Evolutionary conservation across 108 stramenopile species (phyloP).

Genomic region (Skeletonema tropicum): DNA sequence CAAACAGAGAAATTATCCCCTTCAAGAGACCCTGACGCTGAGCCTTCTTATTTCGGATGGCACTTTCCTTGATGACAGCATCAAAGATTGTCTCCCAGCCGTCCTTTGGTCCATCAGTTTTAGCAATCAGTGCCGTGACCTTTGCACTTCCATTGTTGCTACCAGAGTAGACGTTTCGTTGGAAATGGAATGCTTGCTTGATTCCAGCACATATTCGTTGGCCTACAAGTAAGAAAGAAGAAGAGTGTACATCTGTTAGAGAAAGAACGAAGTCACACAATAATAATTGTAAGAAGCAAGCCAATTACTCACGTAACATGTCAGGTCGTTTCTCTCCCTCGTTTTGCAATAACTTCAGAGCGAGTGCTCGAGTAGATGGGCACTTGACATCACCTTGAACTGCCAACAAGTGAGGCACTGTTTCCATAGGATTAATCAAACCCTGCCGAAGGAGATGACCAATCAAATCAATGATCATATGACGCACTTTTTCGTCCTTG

Average conservation of each 20-base stretch:
- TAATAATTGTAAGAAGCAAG: background rate
- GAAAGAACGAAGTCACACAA: background rate
- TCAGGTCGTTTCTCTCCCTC: conserved; percentile 91
- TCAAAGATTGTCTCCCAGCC: conserved; percentile 82
- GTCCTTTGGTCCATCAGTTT: conserved; percentile 33
- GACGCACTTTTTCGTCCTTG: conserved; percentile 61
- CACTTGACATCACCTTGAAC: conserved; percentile 88
- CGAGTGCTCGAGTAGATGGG: conserved; percentile 65
- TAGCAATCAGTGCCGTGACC: conserved; percentile 68
- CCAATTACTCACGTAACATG: conserved; percentile 66
- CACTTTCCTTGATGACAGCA: conserved; percentile 70
- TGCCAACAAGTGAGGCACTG: conserved; percentile 82
- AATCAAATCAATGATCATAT: conserved; percentile 72
- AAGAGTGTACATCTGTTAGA: background rate
- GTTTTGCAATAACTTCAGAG: conserved; percentile 68
- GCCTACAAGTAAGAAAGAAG: background rate
- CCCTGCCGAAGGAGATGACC: conserved; percentile 89
- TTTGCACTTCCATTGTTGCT: conserved; percentile 21
- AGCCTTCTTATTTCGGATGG: conserved; percentile 67
- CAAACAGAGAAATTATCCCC: conserved; percentile 45
- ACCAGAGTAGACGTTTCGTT: conserved; percentile 62
- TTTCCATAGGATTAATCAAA: conserved; percentile 89
- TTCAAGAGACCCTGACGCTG: conserved; percentile 76
- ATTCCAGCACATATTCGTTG: conserved; percentile 76
- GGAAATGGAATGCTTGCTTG: conserved; percentile 77